Conservation (phyloP, 2,329 filamentous ascomycete genomes). For the Apiospora arundinis region DNA sequence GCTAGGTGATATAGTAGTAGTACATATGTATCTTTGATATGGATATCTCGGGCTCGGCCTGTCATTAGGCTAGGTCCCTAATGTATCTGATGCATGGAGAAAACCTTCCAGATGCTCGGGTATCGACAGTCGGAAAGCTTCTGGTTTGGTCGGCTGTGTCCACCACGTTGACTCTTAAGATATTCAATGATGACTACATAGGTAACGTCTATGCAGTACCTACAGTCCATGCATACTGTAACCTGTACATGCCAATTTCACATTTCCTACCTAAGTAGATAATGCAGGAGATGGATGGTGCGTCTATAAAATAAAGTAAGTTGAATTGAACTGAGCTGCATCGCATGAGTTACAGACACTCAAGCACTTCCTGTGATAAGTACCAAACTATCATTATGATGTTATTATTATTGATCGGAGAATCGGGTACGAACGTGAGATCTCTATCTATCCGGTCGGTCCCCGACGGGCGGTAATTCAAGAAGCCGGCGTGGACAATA, state of each 20-base stretch:
- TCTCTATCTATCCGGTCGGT: neutral
- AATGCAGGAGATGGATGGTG: no score
- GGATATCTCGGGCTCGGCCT: neutral
- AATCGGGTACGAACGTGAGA: neutral
- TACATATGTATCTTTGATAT: neutral
- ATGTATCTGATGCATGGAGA: neutral
- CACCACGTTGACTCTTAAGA: neutral
- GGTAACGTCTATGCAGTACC: no score
- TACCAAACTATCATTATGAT: no score
- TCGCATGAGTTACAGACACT: no score
- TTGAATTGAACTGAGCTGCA: no score
- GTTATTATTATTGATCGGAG: neutral
- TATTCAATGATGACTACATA: neutral
- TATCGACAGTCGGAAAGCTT: neutral
- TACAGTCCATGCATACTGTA: neutral
- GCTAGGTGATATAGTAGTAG: neutral
- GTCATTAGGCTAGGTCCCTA: neutral
- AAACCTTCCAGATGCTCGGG: slow-evolving; percentile 13
- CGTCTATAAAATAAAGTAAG: no score
- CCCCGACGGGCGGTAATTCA: neutral
- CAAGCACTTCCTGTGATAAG: no score
- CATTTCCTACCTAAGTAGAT: no score
- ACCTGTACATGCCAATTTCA: neutral
- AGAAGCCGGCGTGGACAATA: neutral
- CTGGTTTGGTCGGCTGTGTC: neutral